Base-by-base conservation (phyloP, 768 basidiomycete species). In the Cystofilobasidium bisporidii region DNA sequence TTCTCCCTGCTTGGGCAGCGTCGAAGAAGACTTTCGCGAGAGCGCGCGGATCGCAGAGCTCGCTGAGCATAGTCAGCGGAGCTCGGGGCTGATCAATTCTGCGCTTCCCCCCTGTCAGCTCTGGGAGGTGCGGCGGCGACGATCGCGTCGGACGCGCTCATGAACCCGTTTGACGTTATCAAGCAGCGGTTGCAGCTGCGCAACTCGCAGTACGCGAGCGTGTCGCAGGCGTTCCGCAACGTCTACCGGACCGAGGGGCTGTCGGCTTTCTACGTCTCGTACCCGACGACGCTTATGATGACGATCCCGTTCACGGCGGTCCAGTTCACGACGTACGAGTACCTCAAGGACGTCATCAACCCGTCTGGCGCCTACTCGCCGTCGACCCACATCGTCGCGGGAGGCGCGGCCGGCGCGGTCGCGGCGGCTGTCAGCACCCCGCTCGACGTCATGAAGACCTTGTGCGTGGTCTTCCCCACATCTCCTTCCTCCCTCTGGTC, bases 111-210 rank as follows among this genome's bases (percentile, higher is more conserved):
- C 17, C 1, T 63, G 26, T 22, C 72, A 91, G 96, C 94, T 36
- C 73, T 91, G 36, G 96, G 96, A 36, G 96, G 96, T 70, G 96
- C 91, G 55, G 84, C 87, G 0, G 96, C 94, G 0, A 97, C 96
- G 14, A 88, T 93, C 71, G 88, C 92, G 3, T 88, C 87, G 67
- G 96, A 99, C 79, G 96, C 96, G 2, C 80, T 98, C 64, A 99
- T 99, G 96, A 99, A 98, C 77, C 96, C 96, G 2, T 99, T 99
- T 75, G 96, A 99, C 79, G 94, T 99, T 73, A 90, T 99, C 81
- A 99, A 99, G 79, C 96, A 99, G 81, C 86, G 96, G 61, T 97
- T 99, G 96, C 96, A 99, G 78, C 82, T 98, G 65, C 92, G 93
- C 79, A 85, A 88, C 75, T 98, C 96, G 4, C 82, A 87, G 76